Percentiles rank a stretch among this genome's conserved stretches.
Conservation (phyloP, 805 yeast species). For the Candida boleticola region DNA sequence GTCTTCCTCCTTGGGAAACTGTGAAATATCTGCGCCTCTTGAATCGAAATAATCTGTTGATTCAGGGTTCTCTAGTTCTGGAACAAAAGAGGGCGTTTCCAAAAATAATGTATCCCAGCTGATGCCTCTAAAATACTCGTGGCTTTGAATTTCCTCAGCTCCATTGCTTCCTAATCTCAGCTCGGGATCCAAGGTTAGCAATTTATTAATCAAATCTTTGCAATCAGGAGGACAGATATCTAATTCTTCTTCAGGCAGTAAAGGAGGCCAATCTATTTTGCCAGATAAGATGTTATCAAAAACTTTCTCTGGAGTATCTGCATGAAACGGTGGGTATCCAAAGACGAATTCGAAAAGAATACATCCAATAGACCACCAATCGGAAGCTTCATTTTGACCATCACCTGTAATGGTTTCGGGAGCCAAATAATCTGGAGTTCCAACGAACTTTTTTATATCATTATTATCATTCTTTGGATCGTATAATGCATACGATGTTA, state of each 20-base stretch:
- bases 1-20: slow-evolving; percentile 52
- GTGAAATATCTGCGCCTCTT: slow-evolving; percentile 78
- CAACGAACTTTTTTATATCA: slow-evolving; percentile 71
- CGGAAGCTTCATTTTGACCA: slow-evolving; percentile 82
- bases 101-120: slow-evolving; percentile 73
- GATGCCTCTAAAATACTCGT: slow-evolving; percentile 70
- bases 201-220: slow-evolving; percentile 63
- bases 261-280: slow-evolving; percentile 79
- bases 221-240: slow-evolving; percentile 63
- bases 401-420: slow-evolving; percentile 91
- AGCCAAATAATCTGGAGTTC: slow-evolving; percentile 96
- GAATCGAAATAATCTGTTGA: slow-evolving; percentile 87
- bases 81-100: slow-evolving; percentile 81
- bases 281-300: slow-evolving; percentile 77
- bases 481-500: slow-evolving; percentile 56
- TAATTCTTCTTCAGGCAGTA: slow-evolving; percentile 51
- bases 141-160: slow-evolving; percentile 72
- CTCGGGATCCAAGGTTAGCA: slow-evolving; percentile 63
- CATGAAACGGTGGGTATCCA: slow-evolving; percentile 96
- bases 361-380: slow-evolving; percentile 99
- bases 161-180: slow-evolving; percentile 77
- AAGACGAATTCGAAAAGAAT: slow-evolving; percentile 86
- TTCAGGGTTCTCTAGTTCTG: slow-evolving; percentile 74
- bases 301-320: slow-evolving; percentile 71
- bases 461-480: slow-evolving; percentile 58